Base-by-base conservation (phyloP, 768 basidiomycete genomes). In the Mycena alexandri region DNA sequence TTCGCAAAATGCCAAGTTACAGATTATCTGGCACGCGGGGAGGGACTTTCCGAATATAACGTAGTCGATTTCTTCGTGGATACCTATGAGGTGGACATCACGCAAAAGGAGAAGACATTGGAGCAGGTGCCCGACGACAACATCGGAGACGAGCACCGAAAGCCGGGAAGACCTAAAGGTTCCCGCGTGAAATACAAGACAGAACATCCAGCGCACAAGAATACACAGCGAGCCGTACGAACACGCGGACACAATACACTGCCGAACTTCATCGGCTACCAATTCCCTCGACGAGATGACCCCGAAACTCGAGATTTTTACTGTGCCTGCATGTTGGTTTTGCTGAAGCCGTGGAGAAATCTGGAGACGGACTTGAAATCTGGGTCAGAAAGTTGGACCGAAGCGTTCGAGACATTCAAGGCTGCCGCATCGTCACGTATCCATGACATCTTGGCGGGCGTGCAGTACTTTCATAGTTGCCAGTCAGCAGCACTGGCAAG, bases 331-430 rank as follows among this genome's bases (percentile, higher is more conserved):
- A 81, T 81, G 73, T 65, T 84, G 0, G 47, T 77, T 41, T 71
- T 83, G 2, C 64, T 84, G 8, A 80, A 80, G 60, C 83, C 83
- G 2, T 85, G 82, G 84, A 59, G 76, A 0, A 33, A 71, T 24
- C 2, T 81, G 1, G 19, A 52, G 2, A 47, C 19, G 5, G 79
- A 82, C 61, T 41, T 60, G 21, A 60, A 60, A 25, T 4, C 7
- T 8, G 12, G 10, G 13, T 2, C 16, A 14, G 19, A 60, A 47
- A 47, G 14, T 38, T 60, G 58, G 58, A 13, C 58, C 2, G 29
- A 60, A n/a, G 58, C 58, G 19, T 60, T 60, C 12, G 44, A 60
- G 3, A 34, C 6, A 59, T 71, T 71, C 42, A 13, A 25, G 2
- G 22, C 55, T 1, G 17, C 25, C 1, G 42, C 62, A 19, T 11